A percentile compares a stretch with the other conserved stretches of the same genome.
These are phyloP conservation scores for Gaertneriomyces semiglobifer DNA, from an alignment of 192 early-diverging fungal species.

Conservation along the genomic window DNA sequence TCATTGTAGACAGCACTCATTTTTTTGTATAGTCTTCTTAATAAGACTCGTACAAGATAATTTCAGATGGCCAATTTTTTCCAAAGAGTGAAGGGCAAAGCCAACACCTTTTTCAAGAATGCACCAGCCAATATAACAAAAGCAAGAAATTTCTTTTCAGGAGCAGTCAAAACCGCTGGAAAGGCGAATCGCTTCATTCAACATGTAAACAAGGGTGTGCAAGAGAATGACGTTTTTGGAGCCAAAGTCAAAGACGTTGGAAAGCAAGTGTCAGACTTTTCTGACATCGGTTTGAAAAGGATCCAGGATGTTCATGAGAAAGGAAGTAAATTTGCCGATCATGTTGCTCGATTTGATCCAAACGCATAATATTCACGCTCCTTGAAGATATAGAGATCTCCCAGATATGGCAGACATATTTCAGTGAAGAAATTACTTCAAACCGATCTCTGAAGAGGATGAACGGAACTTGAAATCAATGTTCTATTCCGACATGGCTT, in stretches of 20 bases:
- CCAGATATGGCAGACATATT: no score
- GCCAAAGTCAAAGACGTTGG: background rate
- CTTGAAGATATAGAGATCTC: no score
- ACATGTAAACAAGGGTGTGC: background rate
- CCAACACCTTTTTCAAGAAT: background rate
- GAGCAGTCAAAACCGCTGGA: background rate
- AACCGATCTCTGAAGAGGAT: no score
- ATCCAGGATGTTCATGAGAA: background rate
- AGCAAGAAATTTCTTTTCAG: background rate
- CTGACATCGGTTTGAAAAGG: constrained; percentile 3
- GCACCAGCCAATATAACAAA: background rate
- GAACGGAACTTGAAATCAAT: no score
- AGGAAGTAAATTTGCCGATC: background rate
- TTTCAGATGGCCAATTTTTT: background rate
- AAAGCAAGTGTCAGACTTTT: background rate
- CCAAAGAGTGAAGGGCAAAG: background rate
- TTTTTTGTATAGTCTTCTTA: constrained; percentile 1
- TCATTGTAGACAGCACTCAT: constrained; percentile 6
- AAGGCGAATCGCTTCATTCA: background rate
- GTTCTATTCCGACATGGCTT: no score
- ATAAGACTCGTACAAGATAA: background rate
- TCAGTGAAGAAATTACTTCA: no score
- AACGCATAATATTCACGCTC: no score
- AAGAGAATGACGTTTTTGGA: constrained; percentile 4
- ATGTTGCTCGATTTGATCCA: background rate